phyloP scores from a whole-genome alignment of 176 grass and related monocot genomes.

The Panicum miliaceum region DNA sequence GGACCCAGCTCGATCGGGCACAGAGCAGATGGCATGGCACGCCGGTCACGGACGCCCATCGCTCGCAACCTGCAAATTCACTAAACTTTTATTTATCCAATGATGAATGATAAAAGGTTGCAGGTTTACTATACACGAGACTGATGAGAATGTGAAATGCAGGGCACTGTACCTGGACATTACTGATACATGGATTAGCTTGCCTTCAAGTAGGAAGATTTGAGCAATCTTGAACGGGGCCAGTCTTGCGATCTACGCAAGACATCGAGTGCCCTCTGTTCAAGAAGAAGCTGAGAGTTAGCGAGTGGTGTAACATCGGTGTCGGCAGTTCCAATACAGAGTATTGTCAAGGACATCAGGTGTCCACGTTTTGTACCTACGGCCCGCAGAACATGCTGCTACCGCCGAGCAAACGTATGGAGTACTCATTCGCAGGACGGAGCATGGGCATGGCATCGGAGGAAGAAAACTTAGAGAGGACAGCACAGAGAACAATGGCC shows the following conservation, averaged over 20 bases:
- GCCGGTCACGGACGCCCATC: background rate
- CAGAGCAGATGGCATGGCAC: background rate
- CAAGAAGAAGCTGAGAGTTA: background rate
- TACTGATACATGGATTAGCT: background rate
- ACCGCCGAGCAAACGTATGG: background rate
- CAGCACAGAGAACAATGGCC: background rate
- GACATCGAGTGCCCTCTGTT: background rate
- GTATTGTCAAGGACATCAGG: background rate
- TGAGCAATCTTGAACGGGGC: background rate
- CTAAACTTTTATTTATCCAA: background rate
- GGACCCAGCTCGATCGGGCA: constrained; percentile 8
- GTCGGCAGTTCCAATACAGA: background rate
- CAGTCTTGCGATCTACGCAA: background rate
- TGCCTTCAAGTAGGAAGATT: background rate
- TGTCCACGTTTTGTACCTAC: constrained; percentile 34
- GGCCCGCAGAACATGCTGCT: background rate
- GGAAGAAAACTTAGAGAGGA: background rate
- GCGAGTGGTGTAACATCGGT: background rate
- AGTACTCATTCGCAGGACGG: background rate
- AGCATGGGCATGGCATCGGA: background rate
- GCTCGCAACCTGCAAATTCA: too few relatives aligned
- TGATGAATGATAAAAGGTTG: too few relatives aligned
- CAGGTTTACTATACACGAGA: background rate
- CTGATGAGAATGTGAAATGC: background rate
- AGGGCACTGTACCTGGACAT: background rate